phyloP scores from a whole-genome alignment of 805 yeast genomes.

The Nakazawaea populi region DNA sequence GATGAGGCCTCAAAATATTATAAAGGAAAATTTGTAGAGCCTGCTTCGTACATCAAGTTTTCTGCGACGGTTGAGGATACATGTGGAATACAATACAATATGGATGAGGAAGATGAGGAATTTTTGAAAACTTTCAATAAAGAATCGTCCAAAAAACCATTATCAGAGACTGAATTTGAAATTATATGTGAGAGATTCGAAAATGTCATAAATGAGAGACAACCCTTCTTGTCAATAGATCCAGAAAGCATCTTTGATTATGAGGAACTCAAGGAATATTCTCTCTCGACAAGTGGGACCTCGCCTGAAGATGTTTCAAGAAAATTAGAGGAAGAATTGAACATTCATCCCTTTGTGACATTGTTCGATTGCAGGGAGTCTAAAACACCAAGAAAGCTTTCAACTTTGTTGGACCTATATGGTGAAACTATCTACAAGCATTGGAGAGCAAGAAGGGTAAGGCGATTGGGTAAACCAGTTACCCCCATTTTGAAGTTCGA shows the following conservation, averaged over 20 bases:
- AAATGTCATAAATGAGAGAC: slow-evolving; percentile 66
- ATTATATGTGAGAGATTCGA: slow-evolving; percentile 69
- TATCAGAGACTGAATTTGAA: slow-evolving; percentile 87
- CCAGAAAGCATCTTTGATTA: slow-evolving; percentile 69
- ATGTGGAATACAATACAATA: slow-evolving; percentile 74
- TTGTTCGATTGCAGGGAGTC: slow-evolving; percentile 44
- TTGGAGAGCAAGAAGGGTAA: slow-evolving; percentile 74
- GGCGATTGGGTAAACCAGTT: slow-evolving; percentile 61
- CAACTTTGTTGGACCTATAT: slow-evolving; percentile 44
- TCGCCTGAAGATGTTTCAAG: slow-evolving; percentile 55
- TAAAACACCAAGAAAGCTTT: slow-evolving; percentile 37
- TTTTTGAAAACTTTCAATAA: slow-evolving; percentile 46
- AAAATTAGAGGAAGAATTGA: slow-evolving; percentile 48
- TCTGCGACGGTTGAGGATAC: slow-evolving; percentile 97
- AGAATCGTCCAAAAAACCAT: slow-evolving; percentile 25
- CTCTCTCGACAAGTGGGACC: slow-evolving; percentile 35
- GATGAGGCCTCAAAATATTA: slow-evolving; percentile 70
- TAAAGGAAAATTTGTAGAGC: slow-evolving; percentile 57
- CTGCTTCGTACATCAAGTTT: slow-evolving; percentile 77
- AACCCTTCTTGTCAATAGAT: slow-evolving; percentile 84
- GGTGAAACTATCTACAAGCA: slow-evolving; percentile 72
- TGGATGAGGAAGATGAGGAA: slow-evolving; percentile 85
- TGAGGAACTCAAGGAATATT: slow-evolving; percentile 58
- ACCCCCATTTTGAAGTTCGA: slow-evolving; percentile 78
- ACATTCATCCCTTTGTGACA: slow-evolving; percentile 52